These are phyloP conservation scores for Skeletonema grethae DNA, from an alignment of 108 stramenopile genomes.

Conservation along the genomic window DNA sequence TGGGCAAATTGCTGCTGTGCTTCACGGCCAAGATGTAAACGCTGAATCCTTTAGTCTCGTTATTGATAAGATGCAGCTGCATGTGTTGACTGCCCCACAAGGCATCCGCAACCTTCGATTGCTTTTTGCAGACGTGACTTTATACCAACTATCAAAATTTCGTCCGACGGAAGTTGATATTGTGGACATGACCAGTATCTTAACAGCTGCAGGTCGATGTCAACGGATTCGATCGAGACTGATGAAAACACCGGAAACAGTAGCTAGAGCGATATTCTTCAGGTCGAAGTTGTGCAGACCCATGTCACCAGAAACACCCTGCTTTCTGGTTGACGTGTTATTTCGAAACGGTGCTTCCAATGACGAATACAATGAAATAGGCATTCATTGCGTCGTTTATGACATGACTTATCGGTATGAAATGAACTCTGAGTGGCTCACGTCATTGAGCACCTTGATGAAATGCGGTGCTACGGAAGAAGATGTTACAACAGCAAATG, in stretches of 20 bases:
- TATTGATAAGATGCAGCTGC: constrained; percentile 28
- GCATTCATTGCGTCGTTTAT: constrained; percentile 64
- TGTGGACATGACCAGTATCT: neutral
- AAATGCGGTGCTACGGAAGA: neutral
- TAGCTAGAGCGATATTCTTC: constrained; percentile 55
- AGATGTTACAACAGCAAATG: constrained; percentile 4
- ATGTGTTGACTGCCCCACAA: constrained; percentile 21
- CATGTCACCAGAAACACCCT: constrained; percentile 75
- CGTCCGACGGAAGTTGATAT: neutral
- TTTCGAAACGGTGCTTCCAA: constrained; percentile 13
- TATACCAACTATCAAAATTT: constrained; percentile 40
- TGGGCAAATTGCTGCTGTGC: constrained; percentile 40
- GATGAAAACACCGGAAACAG: constrained; percentile 21
- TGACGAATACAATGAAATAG: constrained; percentile 32
- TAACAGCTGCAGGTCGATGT: constrained; percentile 26
- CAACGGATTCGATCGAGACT: constrained; percentile 33
- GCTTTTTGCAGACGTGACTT: constrained; percentile 39
- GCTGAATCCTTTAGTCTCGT: constrained; percentile 38
- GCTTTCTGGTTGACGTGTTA: constrained; percentile 62
- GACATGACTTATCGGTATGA: constrained; percentile 72
- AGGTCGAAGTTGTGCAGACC: constrained; percentile 65
- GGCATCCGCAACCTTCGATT: constrained; percentile 40
- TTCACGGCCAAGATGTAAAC: constrained; percentile 25
- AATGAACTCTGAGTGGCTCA: constrained; percentile 57
- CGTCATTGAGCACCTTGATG: constrained; percentile 40